Base-by-base conservation (phyloP, 352 stramenopile species). In the Phytopythium montanum region DNA sequence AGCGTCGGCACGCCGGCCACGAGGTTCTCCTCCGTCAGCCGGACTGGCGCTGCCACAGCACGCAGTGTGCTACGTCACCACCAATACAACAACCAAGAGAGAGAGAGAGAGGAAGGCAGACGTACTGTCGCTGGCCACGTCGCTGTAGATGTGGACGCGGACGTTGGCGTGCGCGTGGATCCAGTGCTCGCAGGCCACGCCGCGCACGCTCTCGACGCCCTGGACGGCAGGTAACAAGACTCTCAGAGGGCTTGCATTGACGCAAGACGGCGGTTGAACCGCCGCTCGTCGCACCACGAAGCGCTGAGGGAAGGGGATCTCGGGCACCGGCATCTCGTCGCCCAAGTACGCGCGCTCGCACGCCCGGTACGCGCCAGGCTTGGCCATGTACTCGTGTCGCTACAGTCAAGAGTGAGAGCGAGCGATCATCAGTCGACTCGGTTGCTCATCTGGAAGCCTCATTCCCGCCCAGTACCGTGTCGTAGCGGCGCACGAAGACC, bases 261-360 rank as follows among this genome's bases (percentile, higher is more conserved):
- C 33, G 33, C 33, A 12, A 14, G 10, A 2, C 5, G 33, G 33
- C 9, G 2, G 8, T 38, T 12, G 33, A 36, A 36, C 31, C 2
- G 4, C 3, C 54, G 33, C 6, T n/a, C 0, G 49, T 34, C 46
- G 39, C 18, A 87, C 80, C 59, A 89, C 64, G 54, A 79, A 89
- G 23, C 75, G 41, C 29, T 89, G 75, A 5, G 36, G 33, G 26
- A 75, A 81, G 0, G 79, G 81, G 44, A 91, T 81, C 38, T 71
- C 64, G 0, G 81, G 81, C 4, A 21, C 10, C 9, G 79, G 79
- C 81, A 91, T 91, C 16, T 69, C 53, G 16, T 89, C 70, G 44
- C 76, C 81, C 33, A 91, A 62, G 44, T 89, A 89, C 14, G 79
- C 81, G 42, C 81, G 76, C 67, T 91, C 79, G 58, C 81, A 91